Evolutionary conservation across 495 filamentous ascomycete species (phyloP), one percentile per base, ranked within the genome.

Genomic region (Aspergillus olivimuriae): DNA sequence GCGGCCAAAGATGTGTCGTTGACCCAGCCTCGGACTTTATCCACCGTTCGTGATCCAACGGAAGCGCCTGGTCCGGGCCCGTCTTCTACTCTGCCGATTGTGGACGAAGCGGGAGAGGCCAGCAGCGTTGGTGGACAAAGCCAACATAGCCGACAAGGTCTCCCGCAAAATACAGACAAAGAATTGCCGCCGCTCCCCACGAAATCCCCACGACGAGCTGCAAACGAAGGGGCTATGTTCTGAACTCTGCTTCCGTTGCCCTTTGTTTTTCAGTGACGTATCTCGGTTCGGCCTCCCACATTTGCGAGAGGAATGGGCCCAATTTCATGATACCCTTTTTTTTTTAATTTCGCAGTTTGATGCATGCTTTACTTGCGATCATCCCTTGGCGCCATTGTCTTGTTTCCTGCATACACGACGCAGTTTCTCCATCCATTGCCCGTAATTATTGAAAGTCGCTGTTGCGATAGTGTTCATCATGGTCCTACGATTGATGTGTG

Each of bases 91-190:
- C 64, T 98, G n/a, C 92, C 92, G 1, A 83, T 96, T 37, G 87
- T 98, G 6, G 89, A 95, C 43, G 92, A 98, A 68, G 84, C 83
- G 19, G 85, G 82, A 10, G 92, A 96, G 62, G 84, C 78, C 14
- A 78, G 75, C 3, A 90, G 85, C 43, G 79, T 82, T 15, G 80
- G 82, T 3, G 77, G 78, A 34, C 62, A 65, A 14, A 69, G 65
- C 43, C 59, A 60, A 47, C 60, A 63, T 43, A 68, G 65, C 46
- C 60, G 58, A 44, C 50, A 60, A 23, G 59, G 61, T 10, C 57
- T 46, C 24, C 51, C 60, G 11, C 48, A 44, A 16, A 35, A 49
- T 32, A 55, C 70, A 8, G 75, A 80, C 23, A 81, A 82, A 56
- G 74, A 71, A 5, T 47, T 82, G 7, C 77, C 78, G 9, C 71